Percentiles rank a stretch among this genome's conserved stretches.
phyloP scores from a whole-genome alignment of 257 asterid genomes.

The Lantana camara region DNA sequence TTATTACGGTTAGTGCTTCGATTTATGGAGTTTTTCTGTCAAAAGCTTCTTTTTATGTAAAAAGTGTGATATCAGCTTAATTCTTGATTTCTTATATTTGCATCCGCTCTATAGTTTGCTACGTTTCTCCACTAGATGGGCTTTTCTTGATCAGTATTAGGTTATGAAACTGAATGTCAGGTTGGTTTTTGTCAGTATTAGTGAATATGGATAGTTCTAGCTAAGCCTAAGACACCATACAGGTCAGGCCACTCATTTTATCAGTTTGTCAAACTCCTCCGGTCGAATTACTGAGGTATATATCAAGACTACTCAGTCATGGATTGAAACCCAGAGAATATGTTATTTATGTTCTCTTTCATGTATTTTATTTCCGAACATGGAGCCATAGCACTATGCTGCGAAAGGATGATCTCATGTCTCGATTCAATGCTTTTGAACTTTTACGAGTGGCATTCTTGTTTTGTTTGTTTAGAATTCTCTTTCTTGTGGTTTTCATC shows the following conservation, averaged over 20 bases:
- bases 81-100: background rate
- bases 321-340: background rate
- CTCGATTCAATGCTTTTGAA: background rate
- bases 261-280: background rate
- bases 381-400: background rate
- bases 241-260: background rate
- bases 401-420: constrained; percentile 5
- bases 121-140: background rate
- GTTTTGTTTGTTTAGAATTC: background rate
- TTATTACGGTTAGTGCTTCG: background rate
- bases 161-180: constrained; percentile 18
- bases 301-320: background rate
- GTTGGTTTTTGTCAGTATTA: background rate
- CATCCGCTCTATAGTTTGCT: background rate
- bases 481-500: background rate
- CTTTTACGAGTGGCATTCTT: background rate
- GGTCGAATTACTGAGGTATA: too few species aligned
- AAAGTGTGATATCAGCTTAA: background rate
- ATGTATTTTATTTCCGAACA: constrained; percentile 6
- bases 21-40: background rate
- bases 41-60: constrained; percentile 9
- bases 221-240: constrained; percentile 7
- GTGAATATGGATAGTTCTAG: background rate
- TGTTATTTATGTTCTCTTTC: background rate
- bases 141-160: background rate